Conservation (phyloP, 2,329 filamentous ascomycete genomes). For the Sporothrix globosa region DNA sequence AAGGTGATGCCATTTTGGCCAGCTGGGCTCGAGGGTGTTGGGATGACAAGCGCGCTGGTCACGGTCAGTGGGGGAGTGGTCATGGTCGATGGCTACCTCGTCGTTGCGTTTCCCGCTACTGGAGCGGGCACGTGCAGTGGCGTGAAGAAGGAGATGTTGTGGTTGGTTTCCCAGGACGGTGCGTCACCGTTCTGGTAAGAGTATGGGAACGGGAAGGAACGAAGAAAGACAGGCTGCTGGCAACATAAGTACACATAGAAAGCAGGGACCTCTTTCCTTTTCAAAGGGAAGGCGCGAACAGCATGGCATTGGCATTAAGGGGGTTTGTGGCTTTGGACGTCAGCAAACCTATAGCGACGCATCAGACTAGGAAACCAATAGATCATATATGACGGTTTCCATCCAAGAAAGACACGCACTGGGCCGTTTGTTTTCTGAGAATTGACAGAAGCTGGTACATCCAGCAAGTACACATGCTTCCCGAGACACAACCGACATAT, state of each 20-base stretch:
- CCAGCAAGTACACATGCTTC: background rate
- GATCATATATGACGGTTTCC: background rate
- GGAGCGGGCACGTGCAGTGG: background rate
- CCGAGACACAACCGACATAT: conserved; percentile 1
- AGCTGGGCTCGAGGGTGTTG: background rate
- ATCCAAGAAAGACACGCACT: background rate
- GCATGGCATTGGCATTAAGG: background rate
- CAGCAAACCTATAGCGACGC: background rate
- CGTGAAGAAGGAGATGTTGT: background rate
- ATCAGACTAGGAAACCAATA: background rate
- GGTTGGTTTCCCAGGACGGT: background rate
- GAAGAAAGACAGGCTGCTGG: background rate
- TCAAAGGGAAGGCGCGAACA: background rate
- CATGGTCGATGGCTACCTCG: background rate
- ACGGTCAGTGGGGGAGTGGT: background rate
- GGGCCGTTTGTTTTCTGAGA: background rate
- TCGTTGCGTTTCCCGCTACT: background rate
- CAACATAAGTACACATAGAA: conserved; percentile 1
- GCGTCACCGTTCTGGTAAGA: background rate
- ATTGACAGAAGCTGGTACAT: background rate
- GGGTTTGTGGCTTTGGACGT: background rate
- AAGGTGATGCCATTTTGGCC: background rate
- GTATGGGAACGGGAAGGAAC: background rate
- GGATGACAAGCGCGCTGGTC: background rate
- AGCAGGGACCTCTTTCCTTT: background rate